These are phyloP conservation scores for Epichloe hybrida DNA, from an alignment of 2,329 filamentous ascomycete species.

Conservation along the genomic window DNA sequence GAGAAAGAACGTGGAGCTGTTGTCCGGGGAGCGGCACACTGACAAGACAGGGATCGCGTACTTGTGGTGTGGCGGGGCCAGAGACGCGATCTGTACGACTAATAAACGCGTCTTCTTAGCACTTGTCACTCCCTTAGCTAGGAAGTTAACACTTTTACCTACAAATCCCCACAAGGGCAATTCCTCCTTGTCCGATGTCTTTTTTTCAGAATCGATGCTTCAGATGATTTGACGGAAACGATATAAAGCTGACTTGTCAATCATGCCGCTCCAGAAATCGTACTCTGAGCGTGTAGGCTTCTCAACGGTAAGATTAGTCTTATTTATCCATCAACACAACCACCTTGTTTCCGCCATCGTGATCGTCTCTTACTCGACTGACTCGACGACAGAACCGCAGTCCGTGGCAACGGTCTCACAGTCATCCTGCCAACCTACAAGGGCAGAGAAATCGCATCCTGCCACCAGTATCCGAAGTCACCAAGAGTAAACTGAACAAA, in stretches of 20 bases:
- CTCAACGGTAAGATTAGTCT: conserved; percentile 17
- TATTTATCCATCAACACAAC: not conserved
- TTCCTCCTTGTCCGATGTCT: not conserved
- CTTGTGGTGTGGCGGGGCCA: conserved; percentile 3
- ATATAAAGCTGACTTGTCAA: conserved; percentile 3
- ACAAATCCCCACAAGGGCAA: not conserved
- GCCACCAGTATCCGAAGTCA: conserved; percentile 40
- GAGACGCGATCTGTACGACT: conserved; percentile 2
- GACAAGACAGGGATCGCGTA: conserved; percentile 1
- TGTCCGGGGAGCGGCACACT: not conserved
- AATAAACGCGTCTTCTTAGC: conserved; percentile 4
- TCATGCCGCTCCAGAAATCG: conserved; percentile 29
- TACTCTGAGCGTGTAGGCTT: conserved; percentile 23
- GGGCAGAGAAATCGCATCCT: conserved; percentile 24
- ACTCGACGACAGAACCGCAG: conserved; percentile 20
- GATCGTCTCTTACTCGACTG: not conserved
- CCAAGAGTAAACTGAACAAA: conserved; percentile 48
- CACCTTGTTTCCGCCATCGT: not conserved
- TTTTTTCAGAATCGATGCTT: not conserved
- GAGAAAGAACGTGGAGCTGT: conserved; percentile 1
- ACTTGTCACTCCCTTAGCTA: not conserved
- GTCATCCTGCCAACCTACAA: conserved; percentile 29
- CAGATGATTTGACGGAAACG: conserved; percentile 8
- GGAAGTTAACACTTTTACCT: conserved; percentile 1
- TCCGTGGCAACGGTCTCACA: conserved; percentile 42